Percentiles rank a stretch among this genome's conserved stretches.
phyloP scores from a whole-genome alignment of 2,329 filamentous ascomycete species.

The Beauveria varroae region DNA sequence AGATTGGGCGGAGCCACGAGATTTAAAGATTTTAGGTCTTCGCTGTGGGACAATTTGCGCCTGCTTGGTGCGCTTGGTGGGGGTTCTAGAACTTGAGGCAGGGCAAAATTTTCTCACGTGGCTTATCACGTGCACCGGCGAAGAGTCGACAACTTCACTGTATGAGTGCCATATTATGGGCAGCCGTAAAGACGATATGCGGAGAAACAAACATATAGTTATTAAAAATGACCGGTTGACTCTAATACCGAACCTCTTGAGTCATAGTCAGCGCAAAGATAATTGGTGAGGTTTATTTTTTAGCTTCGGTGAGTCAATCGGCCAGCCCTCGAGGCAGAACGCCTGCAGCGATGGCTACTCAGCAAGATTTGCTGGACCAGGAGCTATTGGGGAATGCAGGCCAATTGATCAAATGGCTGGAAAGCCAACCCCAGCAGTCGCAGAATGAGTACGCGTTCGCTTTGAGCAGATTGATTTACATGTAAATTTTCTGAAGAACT shows the following conservation, averaged over 20 bases:
- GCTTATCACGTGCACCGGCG: slow-evolving; percentile 21
- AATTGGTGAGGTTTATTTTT: background rate
- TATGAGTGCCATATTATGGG: background rate
- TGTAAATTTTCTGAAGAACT: background rate
- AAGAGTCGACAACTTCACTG: slow-evolving; percentile 1
- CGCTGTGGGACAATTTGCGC: slow-evolving; percentile 17
- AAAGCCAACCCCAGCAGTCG: slow-evolving; percentile 26
- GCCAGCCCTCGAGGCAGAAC: background rate
- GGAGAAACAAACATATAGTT: background rate
- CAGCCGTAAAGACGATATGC: background rate
- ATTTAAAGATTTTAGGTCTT: slow-evolving; percentile 18
- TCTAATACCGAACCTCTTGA: background rate
- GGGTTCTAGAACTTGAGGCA: slow-evolving; percentile 14
- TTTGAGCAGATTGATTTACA: too few species aligned
- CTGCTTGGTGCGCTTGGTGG: slow-evolving; percentile 17
- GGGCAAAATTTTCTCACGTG: slow-evolving; percentile 31
- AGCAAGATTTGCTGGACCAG: slow-evolving; percentile 7
- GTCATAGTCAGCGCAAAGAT: background rate
- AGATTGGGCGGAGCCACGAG: slow-evolving; percentile 12
- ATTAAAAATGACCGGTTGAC: background rate
- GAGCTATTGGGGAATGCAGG: slow-evolving; percentile 29
- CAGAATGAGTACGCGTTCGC: slow-evolving; percentile 28
- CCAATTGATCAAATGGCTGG: slow-evolving; percentile 35
- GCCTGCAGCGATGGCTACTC: slow-evolving; percentile 16
- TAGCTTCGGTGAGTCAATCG: background rate